Conservation (phyloP, 805 yeast species). For the Scheffersomyces ergatensis region DNA sequence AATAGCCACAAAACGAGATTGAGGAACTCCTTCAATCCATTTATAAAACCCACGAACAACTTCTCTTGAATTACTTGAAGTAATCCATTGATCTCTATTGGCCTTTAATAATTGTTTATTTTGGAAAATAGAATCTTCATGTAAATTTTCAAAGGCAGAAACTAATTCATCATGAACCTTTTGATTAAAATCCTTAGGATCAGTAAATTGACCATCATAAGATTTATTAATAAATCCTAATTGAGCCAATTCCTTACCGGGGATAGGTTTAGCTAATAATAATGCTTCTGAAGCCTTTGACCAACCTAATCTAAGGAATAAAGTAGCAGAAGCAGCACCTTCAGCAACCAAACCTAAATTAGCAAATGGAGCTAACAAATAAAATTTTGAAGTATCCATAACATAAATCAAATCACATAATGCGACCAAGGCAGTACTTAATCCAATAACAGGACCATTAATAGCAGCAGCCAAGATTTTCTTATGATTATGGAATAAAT, state of each 20-base stretch:
- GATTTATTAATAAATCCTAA: slow-evolving; percentile 64
- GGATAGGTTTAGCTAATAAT: slow-evolving; percentile 63
- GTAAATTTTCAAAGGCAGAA: slow-evolving; percentile 39
- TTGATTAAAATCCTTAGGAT: slow-evolving; percentile 43
- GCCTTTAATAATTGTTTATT: slow-evolving; percentile 41
- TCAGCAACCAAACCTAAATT: slow-evolving; percentile 81
- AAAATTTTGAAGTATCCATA: slow-evolving; percentile 53
- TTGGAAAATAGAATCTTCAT: slow-evolving; percentile 38
- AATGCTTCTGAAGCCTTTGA: slow-evolving; percentile 72
- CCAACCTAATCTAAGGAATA: slow-evolving; percentile 69
- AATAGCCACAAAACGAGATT: slow-evolving; percentile 56
- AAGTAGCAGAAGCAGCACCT: slow-evolving; percentile 70
- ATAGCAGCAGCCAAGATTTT: slow-evolving; percentile 71
- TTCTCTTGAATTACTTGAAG: slow-evolving; percentile 61
- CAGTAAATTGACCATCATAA: slow-evolving; percentile 35
- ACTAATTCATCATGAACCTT: slow-evolving; percentile 32
- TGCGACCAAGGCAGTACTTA: slow-evolving; percentile 71
- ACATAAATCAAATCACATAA: slow-evolving; percentile 76
- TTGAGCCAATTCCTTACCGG: slow-evolving; percentile 52
- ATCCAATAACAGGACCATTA: slow-evolving; percentile 87
- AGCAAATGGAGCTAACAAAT: slow-evolving; percentile 71
- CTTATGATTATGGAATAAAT: slow-evolving; percentile 64
- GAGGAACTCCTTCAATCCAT: slow-evolving; percentile 77
- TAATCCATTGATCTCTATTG: slow-evolving; percentile 34
- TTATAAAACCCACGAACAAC: slow-evolving; percentile 63